A percentile compares a stretch with the other conserved stretches of the same genome.
Evolutionary conservation across 148 eudicot genomes (phyloP).

Genomic region (Rhododendron ferrugineum): DNA sequence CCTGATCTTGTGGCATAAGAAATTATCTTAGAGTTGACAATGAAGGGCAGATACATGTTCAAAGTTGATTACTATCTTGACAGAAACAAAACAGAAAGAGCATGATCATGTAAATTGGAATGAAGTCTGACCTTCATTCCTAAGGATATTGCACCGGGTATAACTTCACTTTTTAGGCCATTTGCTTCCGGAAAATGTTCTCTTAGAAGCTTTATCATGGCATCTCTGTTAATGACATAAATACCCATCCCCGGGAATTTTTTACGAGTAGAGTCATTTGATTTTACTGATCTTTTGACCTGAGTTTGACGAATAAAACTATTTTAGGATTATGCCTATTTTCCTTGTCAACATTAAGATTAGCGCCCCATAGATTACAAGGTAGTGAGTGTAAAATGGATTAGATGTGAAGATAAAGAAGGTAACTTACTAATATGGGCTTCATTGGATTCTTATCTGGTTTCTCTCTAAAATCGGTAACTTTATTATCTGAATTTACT

Average conservation of each 20-base stretch:
- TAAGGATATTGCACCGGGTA: constrained; percentile 70
- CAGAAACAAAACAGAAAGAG: background rate
- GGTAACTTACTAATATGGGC: constrained; percentile 22
- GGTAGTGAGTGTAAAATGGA: background rate
- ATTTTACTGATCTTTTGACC: constrained; percentile 22
- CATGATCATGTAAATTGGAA: background rate
- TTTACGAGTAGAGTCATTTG: constrained; percentile 3
- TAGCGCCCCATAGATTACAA: background rate
- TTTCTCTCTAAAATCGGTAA: constrained; percentile 27
- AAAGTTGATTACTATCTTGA: background rate
- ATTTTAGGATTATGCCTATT: background rate
- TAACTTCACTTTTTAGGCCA: constrained; percentile 51
- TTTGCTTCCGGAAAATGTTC: constrained; percentile 50
- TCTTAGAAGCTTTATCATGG: constrained; percentile 44
- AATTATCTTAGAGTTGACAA: background rate
- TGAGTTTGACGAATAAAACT: constrained; percentile 16
- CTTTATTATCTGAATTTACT: constrained; percentile 37
- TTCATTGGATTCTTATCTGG: background rate
- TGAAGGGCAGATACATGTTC: background rate
- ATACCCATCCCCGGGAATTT: constrained; percentile 61
- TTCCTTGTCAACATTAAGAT: background rate
- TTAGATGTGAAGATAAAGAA: background rate
- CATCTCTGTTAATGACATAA: constrained; percentile 58
- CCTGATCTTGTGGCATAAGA: constrained; percentile 30
- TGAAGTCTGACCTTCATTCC: constrained; percentile 65